phyloP scores from a whole-genome alignment of 495 filamentous ascomycete species.

The Lindgomyces ingoldianus region DNA sequence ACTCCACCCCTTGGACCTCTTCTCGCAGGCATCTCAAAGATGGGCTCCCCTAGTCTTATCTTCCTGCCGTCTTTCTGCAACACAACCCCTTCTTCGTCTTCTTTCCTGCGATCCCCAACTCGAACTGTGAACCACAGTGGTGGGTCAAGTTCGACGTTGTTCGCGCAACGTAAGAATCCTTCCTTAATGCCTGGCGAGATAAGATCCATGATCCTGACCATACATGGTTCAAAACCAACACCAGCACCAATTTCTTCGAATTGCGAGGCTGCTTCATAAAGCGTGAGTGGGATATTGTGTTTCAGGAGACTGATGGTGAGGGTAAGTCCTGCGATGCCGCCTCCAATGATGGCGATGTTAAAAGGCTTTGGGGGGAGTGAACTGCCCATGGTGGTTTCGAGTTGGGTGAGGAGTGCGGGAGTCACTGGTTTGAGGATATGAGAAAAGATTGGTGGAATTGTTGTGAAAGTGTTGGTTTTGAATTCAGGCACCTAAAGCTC shows the following conservation, averaged over 20 bases:
- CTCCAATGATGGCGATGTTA: constrained; percentile 30
- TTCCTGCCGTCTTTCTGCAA: constrained; percentile 15
- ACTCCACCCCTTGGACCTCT: constrained; percentile 42
- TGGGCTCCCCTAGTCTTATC: constrained; percentile 20
- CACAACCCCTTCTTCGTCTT: constrained; percentile 28
- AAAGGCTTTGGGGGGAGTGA: constrained; percentile 1
- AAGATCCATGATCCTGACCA: constrained; percentile 56
- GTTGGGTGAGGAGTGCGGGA: neutral
- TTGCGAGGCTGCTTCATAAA: constrained; percentile 36
- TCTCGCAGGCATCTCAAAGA: constrained; percentile 39
- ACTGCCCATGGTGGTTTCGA: neutral
- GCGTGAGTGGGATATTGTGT: constrained; percentile 14
- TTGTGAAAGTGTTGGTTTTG: neutral
- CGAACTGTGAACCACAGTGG: constrained; percentile 39
- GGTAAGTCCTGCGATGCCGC: constrained; percentile 27
- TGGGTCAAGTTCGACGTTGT: constrained; percentile 21
- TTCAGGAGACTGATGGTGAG: constrained; percentile 25
- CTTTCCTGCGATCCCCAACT: constrained; percentile 24
- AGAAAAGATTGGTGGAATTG: neutral
- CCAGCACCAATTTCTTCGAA: constrained; percentile 61
- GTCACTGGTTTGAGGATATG: neutral
- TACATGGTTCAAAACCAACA: constrained; percentile 61
- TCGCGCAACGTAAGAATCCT: constrained; percentile 45
- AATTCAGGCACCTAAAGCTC: neutral
- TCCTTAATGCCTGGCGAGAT: constrained; percentile 53